phyloP scores from a whole-genome alignment of 2,329 filamentous ascomycete species.

The Trichoderma sp. region DNA sequence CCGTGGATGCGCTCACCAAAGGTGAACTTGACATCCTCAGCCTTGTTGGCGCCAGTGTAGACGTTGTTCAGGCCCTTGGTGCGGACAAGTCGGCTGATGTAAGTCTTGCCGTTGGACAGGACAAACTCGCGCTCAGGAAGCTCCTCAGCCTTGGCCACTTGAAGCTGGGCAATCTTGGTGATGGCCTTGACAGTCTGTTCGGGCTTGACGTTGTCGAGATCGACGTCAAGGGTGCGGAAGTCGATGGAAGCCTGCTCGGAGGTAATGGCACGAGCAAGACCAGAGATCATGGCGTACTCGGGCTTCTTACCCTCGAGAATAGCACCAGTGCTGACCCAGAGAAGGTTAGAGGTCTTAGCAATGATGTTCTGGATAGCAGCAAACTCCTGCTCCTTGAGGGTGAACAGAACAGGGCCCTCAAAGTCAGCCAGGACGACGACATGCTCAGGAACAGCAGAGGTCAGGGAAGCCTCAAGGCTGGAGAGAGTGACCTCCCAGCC shows the following conservation, averaged over 20 bases:
- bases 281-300: constrained; percentile 29
- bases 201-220: constrained; percentile 21
- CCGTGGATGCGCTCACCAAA: constrained; percentile 23
- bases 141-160: constrained; percentile 19
- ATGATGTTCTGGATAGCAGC: constrained; percentile 28
- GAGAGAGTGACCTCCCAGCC: constrained; percentile 22
- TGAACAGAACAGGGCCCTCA: constrained; percentile 30
- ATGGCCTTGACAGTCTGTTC: constrained; percentile 21
- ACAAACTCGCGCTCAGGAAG: constrained; percentile 26
- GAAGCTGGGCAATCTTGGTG: constrained; percentile 20
- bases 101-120: constrained; percentile 25
- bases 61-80: constrained; percentile 24
- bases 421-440: constrained; percentile 33
- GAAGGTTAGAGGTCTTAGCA: constrained; percentile 25
- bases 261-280: constrained; percentile 27
- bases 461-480: neutral
- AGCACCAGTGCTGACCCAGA: constrained; percentile 32
- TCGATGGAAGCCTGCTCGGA: constrained; percentile 30
- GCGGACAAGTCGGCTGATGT: constrained; percentile 29
- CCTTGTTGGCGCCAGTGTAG: constrained; percentile 18
- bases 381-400: constrained; percentile 29
- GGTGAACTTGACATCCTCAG: constrained; percentile 19
- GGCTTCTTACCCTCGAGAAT: constrained; percentile 28
- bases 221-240: constrained; percentile 28
- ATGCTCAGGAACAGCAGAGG: constrained; percentile 20